Evolutionary conservation across 257 asterid species (phyloP), one percentile per base, ranked within the genome.

Genomic region (Primulina eburnea): DNA sequence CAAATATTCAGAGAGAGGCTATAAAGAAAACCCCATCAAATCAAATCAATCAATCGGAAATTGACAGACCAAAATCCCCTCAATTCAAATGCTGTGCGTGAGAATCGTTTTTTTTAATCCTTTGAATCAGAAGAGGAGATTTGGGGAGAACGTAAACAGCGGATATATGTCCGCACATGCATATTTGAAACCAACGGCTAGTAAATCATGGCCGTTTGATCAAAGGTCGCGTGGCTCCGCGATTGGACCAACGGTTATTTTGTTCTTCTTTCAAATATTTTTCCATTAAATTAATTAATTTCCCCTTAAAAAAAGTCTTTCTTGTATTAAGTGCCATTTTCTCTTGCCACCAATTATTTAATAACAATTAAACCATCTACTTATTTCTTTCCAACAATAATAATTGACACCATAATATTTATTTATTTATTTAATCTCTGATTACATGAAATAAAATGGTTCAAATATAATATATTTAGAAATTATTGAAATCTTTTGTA

Each of bases 101-200:
- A 60, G 71, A 30, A 29, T 59, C 17, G 50, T 71, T 28, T 8
- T 43, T 16, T 3, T 47, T 70, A 24, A 50, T 50, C 57, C 21
- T 50, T 63, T 64, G 63, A 52, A 52, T 32, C 53, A 6, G 8
- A 50, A 62, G 59, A 53, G 16, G 59, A 53, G 28, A 34, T 35
- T 20, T 21, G 53, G 29, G n/a, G 64, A 24, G 57, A 30, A 69
- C 70, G 84, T 74, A 64, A 73, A 75, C 73, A 71, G 66, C 75
- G 80, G 85, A 76, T 57, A 61, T 59, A 71, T 78, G 83, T 79
- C 80, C 50, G 71, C 58, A 65, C 66, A 52, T 37, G 53, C 63
- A 64, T 53, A 57, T 86, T 86, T 80, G 86, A 86, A 86, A 74
- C 11, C 73, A 86, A 86, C 92, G 92, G 92, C 89, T 86, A 84